Evolutionary conservation across 257 asterid species (phyloP), one percentile per base, ranked within the genome.

Genomic region (Fraxinus cuspidata): DNA sequence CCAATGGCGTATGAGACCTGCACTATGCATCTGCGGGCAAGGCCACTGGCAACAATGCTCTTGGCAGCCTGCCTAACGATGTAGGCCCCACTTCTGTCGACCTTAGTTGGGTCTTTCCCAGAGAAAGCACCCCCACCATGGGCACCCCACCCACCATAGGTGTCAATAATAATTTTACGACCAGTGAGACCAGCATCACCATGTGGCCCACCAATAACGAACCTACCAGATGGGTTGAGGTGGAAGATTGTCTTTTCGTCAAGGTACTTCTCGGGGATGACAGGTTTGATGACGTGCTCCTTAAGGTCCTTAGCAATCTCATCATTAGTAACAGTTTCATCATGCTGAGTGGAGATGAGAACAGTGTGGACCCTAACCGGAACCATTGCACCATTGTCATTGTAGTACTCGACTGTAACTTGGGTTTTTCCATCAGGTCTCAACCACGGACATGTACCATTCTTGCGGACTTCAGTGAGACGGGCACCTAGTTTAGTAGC

Each of bases 61-160:
- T 89, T 89, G 21, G 91, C 90, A 28, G 91, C 93, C 73, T 89
- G 91, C 68, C 93, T 80, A 2, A 89, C 93, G 0, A 89, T 73
- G 63, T 89, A 89, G 42, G 93, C 93, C 76, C 91, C 93, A 38
- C 93, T 89, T 64, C 93, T 79, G 81, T 89, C 93, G 2, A 89
- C 93, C 91, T 89, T 89, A 19, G 91, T 89, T 2, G 92, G 92
- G 78, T 88, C 92, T 78, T 88, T 87, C 2, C 92, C 91, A 0
- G 92, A 88, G 88, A 88, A 88, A 29, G 92, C 92, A 74, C 90
- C 92, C 64, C 92, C 92, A 38, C 92, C 92, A 44, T 86, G 89
- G 63, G 90, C 92, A 28, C 92, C 92, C 92, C 92, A 88, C n/a
- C 92, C 90, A 49, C 92, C 92, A 9, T 89, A 87, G 0, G 93